Percentiles rank a stretch among this genome's conserved stretches.
phyloP scores from a whole-genome alignment of 2,329 filamentous ascomycete species.

The Lachnellula subtilissima region DNA sequence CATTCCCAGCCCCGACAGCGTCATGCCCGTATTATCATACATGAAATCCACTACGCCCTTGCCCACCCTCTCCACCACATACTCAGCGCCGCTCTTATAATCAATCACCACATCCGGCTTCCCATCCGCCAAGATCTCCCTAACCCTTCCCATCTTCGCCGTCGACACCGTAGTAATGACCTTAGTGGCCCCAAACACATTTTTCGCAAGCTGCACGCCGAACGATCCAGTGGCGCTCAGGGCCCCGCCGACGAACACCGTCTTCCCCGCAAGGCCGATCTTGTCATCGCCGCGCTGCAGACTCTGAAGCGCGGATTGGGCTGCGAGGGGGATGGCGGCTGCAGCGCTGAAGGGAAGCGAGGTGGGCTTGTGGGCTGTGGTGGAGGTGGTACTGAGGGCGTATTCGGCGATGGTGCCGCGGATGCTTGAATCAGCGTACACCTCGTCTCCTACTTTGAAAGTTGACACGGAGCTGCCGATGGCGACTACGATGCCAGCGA shows the following conservation, averaged over 20 bases:
- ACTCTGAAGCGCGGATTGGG: conserved; percentile 37
- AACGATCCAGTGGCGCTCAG: conserved; percentile 36
- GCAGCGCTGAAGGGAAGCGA: conserved; percentile 37
- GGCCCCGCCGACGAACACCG: conserved; percentile 35
- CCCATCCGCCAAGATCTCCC: conserved; percentile 35
- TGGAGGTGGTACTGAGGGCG: conserved; percentile 25
- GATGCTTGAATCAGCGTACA: conserved; percentile 35
- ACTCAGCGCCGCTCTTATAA: conserved; percentile 34
- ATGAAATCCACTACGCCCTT: conserved; percentile 38
- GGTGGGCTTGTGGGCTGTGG: conserved; percentile 36
- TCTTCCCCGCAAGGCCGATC: conserved; percentile 36
- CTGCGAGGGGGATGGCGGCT: conserved; percentile 37
- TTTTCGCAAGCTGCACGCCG: conserved; percentile 41
- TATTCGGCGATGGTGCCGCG: conserved; percentile 32
- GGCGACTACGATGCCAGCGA: conserved; percentile 35
- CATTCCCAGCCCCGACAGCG: conserved; percentile 34
- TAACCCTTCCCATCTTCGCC: conserved; percentile 35
- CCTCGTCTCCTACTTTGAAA: conserved; percentile 37
- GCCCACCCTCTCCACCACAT: conserved; percentile 25
- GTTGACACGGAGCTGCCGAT: conserved; percentile 32
- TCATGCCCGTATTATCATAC: conserved; percentile 37
- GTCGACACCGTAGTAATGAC: conserved; percentile 44
- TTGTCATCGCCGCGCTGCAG: conserved; percentile 30
- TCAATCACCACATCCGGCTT: conserved; percentile 38
- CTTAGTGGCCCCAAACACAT: conserved; percentile 39